Evolutionary conservation across 2,329 filamentous ascomycete genomes (phyloP).

Genomic region (Colletotrichum tofieldiae): DNA sequence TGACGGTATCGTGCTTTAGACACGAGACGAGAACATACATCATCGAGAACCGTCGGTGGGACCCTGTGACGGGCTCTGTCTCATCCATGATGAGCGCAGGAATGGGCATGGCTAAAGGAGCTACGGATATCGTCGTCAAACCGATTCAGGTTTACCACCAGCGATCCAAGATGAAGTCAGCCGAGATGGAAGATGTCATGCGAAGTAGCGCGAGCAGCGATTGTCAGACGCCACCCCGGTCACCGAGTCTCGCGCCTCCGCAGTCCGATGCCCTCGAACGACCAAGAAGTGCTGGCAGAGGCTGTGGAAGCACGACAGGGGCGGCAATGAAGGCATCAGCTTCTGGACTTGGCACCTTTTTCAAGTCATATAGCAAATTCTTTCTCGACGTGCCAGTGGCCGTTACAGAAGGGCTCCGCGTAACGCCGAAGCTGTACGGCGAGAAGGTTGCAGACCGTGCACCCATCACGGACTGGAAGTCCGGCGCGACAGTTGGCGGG

Average conservation of each 20-base stretch:
- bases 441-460: conserved; percentile 52
- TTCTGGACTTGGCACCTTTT: conserved; percentile 54
- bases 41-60: conserved; percentile 54
- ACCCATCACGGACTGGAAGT: conserved; percentile 62
- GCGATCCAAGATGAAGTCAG: conserved; percentile 6
- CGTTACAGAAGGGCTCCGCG: conserved; percentile 67
- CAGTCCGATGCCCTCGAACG: conserved; percentile 15
- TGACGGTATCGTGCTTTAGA: conserved; percentile 48
- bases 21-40: conserved; percentile 55
- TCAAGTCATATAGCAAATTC: conserved; percentile 56
- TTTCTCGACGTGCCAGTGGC: conserved; percentile 64
- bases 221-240: background rate
- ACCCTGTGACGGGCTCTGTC: conserved; percentile 49
- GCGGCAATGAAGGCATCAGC: conserved; percentile 39
- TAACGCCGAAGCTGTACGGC: conserved; percentile 67
- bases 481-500: conserved; percentile 59
- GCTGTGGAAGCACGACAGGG: conserved; percentile 20
- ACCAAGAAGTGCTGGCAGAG: conserved; percentile 5
- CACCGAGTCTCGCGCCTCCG: conserved; percentile 8
- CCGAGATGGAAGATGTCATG: conserved; percentile 9
- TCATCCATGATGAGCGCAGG: conserved; percentile 43
- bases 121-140: conserved; percentile 44
- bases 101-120: conserved; percentile 37
- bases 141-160: conserved; percentile 40
- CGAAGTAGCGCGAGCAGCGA: conserved; percentile 14